phyloP scores from a whole-genome alignment of 2,329 filamentous ascomycete genomes.

The Hypoxylon sp. region DNA sequence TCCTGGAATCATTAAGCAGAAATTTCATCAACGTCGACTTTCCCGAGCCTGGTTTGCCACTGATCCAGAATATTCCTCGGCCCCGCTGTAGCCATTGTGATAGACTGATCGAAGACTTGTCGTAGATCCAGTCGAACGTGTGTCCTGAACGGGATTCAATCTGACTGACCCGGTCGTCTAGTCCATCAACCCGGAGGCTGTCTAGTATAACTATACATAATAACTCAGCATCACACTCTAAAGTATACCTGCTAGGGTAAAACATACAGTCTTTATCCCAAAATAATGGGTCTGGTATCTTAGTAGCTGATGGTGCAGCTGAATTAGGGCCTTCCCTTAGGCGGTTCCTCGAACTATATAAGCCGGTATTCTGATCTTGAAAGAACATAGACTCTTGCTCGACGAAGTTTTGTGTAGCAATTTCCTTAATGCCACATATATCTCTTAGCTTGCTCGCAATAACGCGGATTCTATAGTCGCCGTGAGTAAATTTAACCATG shows the following conservation, averaged over 20 bases:
- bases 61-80: slow-evolving; percentile 3
- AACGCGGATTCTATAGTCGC: neutral
- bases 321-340: neutral
- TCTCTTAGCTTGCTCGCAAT: neutral
- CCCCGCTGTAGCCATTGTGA: slow-evolving; percentile 2
- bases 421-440: neutral
- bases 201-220: neutral
- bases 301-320: neutral
- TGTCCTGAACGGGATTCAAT: neutral
- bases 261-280: neutral
- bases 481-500: slow-evolving; percentile 5
- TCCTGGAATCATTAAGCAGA: neutral
- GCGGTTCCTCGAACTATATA: neutral
- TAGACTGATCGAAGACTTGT: neutral
- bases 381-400: neutral
- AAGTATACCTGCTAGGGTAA: neutral
- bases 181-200: neutral
- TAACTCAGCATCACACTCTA: neutral
- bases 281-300: neutral
- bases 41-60: slow-evolving; percentile 5
- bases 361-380: neutral
- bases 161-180: neutral
- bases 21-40: slow-evolving; percentile 13
- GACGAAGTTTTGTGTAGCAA: neutral
- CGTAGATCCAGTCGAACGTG: slow-evolving; percentile 11